A percentile compares a stretch with the other conserved stretches of the same genome.
Conservation (phyloP, 306 rosid genomes). For the Arachis stenosperma region DNA sequence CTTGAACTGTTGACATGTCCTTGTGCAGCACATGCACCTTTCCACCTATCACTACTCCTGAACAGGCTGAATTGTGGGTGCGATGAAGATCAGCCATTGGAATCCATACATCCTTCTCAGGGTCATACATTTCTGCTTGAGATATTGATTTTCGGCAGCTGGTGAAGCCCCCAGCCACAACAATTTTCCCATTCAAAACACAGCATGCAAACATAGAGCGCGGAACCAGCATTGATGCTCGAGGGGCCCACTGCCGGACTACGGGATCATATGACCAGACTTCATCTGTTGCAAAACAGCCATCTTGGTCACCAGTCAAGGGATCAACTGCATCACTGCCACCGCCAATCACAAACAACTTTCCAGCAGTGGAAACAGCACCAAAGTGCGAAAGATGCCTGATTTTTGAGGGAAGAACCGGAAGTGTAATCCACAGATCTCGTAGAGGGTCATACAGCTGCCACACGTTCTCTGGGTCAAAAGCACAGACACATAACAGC, state of each 20-base stretch:
- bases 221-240: conserved; percentile 87
- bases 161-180: conserved; percentile 97
- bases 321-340: conserved; percentile 97
- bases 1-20: conserved; percentile 85
- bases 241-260: conserved; percentile 71
- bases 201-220: conserved; percentile 99
- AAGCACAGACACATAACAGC: conserved; percentile 84
- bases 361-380: conserved; percentile 81
- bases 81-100: conserved; percentile 85
- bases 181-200: conserved; percentile 83
- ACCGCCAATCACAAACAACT: conserved; percentile 94
- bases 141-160: conserved; percentile 92
- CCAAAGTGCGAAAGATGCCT: conserved; percentile 93
- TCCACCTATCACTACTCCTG: conserved; percentile 82
- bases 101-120: conserved; percentile 79
- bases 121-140: conserved; percentile 94
- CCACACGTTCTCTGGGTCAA: conserved; percentile 95
- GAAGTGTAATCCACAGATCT: conserved; percentile 94
- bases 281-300: conserved; percentile 92
- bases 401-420: conserved; percentile 87
- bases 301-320: conserved; percentile 93
- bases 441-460: conserved; percentile 86
- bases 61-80: conserved; percentile 89
- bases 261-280: conserved; percentile 98
- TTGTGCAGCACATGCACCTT: conserved; percentile 90